Evolutionary conservation across 2,329 filamentous ascomycete species (phyloP).

Genomic region (Claviceps maximensis): DNA sequence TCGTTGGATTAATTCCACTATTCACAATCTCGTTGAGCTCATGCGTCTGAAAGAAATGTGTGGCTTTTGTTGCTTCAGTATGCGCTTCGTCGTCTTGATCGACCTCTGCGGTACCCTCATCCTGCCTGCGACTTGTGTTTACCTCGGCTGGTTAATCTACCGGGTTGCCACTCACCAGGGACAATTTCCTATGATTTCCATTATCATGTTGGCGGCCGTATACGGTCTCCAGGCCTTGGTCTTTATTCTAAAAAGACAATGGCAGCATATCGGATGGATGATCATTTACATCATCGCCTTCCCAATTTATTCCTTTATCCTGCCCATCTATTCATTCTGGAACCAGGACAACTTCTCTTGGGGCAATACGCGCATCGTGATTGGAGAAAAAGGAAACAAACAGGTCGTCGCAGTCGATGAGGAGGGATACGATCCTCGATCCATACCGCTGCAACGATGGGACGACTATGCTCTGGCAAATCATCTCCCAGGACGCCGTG

Average conservation of each 20-base stretch:
- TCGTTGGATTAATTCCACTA: constrained; percentile 98
- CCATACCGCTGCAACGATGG: constrained; percentile 90
- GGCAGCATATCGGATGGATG: constrained; percentile 99
- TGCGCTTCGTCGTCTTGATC: constrained; percentile 92
- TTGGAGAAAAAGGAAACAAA: constrained; percentile 85
- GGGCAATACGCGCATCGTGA: constrained; percentile 96
- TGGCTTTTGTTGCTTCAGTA: constrained; percentile 97
- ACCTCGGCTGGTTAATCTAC: constrained; percentile 82
- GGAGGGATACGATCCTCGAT: constrained; percentile 79
- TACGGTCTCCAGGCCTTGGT: constrained; percentile 94
- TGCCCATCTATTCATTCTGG: constrained; percentile 98
- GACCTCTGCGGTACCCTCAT: constrained; percentile 89
- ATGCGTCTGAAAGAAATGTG: constrained; percentile 87
- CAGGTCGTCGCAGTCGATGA: constrained; percentile 77
- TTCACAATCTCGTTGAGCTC: constrained; percentile 89
- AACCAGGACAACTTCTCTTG: constrained; percentile 98
- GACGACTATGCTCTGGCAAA: constrained; percentile 86
- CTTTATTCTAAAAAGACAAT: constrained; percentile 92
- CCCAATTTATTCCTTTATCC: constrained; percentile 81
- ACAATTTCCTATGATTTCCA: constrained; percentile 73
- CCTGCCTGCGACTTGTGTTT: constrained; percentile 76
- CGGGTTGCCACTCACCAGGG: constrained; percentile 53
- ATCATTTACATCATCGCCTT: constrained; percentile 95
- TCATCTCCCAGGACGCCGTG: constrained; percentile 81
- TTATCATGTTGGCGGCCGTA: constrained; percentile 78